Evolutionary conservation across 352 stramenopile species (phyloP).

Genomic region (Pythium plurisporium): DNA sequence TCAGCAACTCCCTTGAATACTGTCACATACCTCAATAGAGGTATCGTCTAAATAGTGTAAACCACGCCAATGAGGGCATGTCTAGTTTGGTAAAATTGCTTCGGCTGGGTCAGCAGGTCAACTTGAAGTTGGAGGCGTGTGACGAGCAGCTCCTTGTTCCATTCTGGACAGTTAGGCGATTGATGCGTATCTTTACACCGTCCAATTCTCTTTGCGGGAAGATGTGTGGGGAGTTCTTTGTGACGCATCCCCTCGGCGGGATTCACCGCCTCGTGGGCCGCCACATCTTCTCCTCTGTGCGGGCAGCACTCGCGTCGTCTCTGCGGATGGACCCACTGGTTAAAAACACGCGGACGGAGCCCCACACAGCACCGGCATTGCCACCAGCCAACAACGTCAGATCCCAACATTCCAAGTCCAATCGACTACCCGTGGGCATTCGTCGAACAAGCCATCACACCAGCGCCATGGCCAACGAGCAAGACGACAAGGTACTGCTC

Average conservation of each 20-base stretch:
- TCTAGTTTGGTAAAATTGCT: neutral
- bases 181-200: slow-evolving; percentile 20
- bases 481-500: slow-evolving; percentile 14
- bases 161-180: neutral
- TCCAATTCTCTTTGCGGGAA: too few species aligned
- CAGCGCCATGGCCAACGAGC: slow-evolving; percentile 4
- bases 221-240: too few species aligned
- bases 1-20: neutral
- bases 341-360: slow-evolving; percentile 16
- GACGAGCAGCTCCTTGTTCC: slow-evolving; percentile 1
- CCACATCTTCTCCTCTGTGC: too few species aligned
- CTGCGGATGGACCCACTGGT: slow-evolving; percentile 1
- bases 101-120: neutral
- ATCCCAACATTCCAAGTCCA: slow-evolving; percentile 3
- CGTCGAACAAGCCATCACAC: too few species aligned
- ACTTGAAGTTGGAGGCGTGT: slow-evolving; percentile 19
- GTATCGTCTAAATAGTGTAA: too few species aligned
- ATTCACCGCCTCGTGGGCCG: too few species aligned
- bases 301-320: too few species aligned
- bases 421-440: too few species aligned
- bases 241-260: too few species aligned
- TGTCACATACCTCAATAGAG: neutral
- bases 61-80: too few species aligned
- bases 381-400: neutral
- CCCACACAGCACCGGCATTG: neutral